Conservation (phyloP, 2,329 filamentous ascomycete species). For the Hypoxylon rubiginosum region DNA sequence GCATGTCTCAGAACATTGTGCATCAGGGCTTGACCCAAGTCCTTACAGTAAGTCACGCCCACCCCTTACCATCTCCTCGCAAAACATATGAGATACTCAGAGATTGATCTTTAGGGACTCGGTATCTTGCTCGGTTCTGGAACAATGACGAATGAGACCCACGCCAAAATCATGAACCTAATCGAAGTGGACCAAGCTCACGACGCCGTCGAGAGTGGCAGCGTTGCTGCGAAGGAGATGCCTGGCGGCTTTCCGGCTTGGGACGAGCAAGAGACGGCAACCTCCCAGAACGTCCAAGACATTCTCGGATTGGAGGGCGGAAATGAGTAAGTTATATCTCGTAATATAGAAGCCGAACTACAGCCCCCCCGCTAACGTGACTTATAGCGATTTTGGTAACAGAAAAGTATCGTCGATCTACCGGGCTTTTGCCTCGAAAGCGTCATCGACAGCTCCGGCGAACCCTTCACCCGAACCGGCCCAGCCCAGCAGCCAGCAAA, state of each 20-base stretch:
- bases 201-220: background rate
- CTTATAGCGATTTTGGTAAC: too few species aligned
- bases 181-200: conserved; percentile 24
- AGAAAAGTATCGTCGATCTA: too few species aligned
- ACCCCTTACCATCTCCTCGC: background rate
- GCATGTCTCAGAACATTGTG: conserved; percentile 24
- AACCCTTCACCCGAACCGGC: background rate
- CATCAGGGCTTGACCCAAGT: conserved; percentile 34
- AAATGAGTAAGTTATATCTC: too few species aligned
- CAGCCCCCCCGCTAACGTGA: too few species aligned
- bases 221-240: background rate
- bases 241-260: too few species aligned
- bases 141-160: conserved; percentile 34
- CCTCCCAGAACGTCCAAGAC: too few species aligned
- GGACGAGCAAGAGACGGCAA: conserved; percentile 4
- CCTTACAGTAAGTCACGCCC: conserved; percentile 25
- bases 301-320: too few species aligned
- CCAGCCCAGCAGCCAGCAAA: conserved; percentile 3
- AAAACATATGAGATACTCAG: conserved; percentile 3
- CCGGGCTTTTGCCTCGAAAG: background rate
- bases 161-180: conserved; percentile 38
- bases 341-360: too few species aligned
- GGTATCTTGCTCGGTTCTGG: conserved; percentile 45
- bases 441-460: background rate
- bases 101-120: conserved; percentile 35